Conservation (phyloP, 225 moss, liverwort and hornwort genomes). For the Anthoceros angustus region DNA sequence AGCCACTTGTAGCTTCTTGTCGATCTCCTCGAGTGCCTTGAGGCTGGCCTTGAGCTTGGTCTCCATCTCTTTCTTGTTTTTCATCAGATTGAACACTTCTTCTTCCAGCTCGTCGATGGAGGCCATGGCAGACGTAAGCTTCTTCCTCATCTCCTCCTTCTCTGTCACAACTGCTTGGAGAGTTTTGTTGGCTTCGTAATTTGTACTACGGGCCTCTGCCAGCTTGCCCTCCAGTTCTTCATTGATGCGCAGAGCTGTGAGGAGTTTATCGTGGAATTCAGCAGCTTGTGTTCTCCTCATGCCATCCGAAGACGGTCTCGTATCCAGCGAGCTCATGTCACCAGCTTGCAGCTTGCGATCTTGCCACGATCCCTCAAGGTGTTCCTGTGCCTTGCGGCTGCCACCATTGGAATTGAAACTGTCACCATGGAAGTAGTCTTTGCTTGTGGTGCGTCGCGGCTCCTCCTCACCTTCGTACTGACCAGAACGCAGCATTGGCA, state of each 20-base stretch:
- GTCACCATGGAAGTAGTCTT: no score
- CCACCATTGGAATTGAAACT: no score
- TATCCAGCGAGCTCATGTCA: not conserved
- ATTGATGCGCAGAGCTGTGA: constrained; percentile 11
- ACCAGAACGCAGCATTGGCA: no score
- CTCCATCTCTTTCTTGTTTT: constrained; percentile 13
- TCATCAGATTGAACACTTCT: constrained; percentile 6
- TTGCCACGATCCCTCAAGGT: no score
- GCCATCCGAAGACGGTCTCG: constrained; percentile 3
- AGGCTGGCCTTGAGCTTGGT: constrained; percentile 9
- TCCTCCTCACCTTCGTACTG: no score
- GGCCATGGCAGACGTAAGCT: not conserved
- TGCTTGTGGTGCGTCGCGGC: no score
- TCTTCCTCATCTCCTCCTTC: constrained; percentile 7
- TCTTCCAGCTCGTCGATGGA: constrained; percentile 7
- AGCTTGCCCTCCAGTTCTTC: constrained; percentile 11
- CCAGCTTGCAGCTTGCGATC: not conserved
- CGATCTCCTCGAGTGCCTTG: constrained; percentile 7
- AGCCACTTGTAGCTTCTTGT: not conserved
- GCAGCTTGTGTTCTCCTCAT: not conserved
- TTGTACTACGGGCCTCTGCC: constrained; percentile 5
- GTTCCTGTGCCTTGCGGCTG: no score
- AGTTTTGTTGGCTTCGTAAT: constrained; percentile 7
- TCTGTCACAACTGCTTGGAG: not conserved
- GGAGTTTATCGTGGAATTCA: constrained; percentile 8